Conservation (phyloP, 805 yeast species). For the Ogataea degrootiae region DNA sequence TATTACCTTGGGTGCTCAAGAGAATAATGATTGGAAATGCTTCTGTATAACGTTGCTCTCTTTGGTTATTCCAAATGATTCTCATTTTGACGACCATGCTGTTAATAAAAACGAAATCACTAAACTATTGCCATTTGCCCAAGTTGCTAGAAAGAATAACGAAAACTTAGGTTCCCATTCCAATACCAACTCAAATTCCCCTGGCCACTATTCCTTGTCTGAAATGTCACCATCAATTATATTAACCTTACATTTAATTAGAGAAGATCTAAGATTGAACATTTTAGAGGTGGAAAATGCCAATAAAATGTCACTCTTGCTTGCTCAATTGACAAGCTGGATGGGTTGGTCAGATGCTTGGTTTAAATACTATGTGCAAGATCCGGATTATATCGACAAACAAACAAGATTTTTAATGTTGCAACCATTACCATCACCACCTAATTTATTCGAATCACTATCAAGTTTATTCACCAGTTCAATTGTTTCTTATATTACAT, state of each 20-base stretch:
- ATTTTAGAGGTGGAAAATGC: conserved; percentile 35
- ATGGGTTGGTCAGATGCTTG: conserved; percentile 72
- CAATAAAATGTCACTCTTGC: conserved; percentile 42
- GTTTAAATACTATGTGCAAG: conserved; percentile 50
- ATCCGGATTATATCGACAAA: conserved; percentile 31
- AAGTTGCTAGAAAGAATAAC: conserved; percentile 12
- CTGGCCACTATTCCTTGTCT: conserved; percentile 37
- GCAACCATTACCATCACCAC: conserved; percentile 53
- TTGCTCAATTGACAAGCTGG: conserved; percentile 61
- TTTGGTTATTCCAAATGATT: conserved; percentile 42
- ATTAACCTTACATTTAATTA: conserved; percentile 64
- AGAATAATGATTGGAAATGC: conserved; percentile 55
- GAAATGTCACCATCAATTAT: conserved; percentile 59
- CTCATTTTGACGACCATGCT: conserved; percentile 15
- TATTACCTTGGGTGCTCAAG: conserved; percentile 33
- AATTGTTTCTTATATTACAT: conserved; percentile 53
- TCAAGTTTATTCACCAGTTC: conserved; percentile 43
- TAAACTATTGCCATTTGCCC: conserved; percentile 20
- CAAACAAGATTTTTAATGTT: conserved; percentile 34
- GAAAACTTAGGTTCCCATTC: conserved; percentile 7
- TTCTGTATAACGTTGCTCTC: conserved; percentile 49
- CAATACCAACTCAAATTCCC: conserved; percentile 4
- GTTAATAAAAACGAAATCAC: conserved; percentile 22
- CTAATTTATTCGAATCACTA: conserved; percentile 53
- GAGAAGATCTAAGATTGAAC: conserved; percentile 71